Evolutionary conservation across 371 early-diverging fungal genomes (phyloP).

Genomic region (Lichtheimia ramosa): DNA sequence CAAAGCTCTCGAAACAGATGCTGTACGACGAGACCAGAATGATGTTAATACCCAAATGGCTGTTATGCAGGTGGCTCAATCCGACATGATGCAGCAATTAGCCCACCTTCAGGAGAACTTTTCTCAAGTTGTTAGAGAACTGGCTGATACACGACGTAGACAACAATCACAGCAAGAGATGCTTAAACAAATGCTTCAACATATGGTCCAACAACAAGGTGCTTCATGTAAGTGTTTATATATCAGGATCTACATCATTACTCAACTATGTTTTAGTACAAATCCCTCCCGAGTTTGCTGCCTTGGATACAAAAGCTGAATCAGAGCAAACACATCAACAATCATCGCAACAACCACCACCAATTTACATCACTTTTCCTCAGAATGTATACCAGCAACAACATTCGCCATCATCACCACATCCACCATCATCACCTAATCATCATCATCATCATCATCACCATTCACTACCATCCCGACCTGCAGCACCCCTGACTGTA

Average conservation of each 20-base stretch:
- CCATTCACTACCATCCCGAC: slow-evolving; percentile 7
- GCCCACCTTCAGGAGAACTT: slow-evolving; percentile 71
- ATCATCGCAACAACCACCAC: slow-evolving; percentile 40
- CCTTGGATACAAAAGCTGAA: slow-evolving; percentile 15
- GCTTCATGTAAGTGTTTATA: slow-evolving; percentile 15
- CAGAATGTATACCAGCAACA: slow-evolving; percentile 20
- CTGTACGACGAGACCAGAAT: slow-evolving; percentile 68
- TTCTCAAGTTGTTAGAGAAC: slow-evolving; percentile 65
- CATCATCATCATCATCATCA: slow-evolving; percentile 3
- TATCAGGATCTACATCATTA: neutral
- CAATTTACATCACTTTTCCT: slow-evolving; percentile 61
- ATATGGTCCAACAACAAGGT: slow-evolving; percentile 47
- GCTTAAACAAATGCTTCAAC: slow-evolving; percentile 56
- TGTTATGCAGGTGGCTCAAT: slow-evolving; percentile 72
- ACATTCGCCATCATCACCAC: slow-evolving; percentile 13
- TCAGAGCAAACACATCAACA: slow-evolving; percentile 11
- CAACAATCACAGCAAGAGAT: slow-evolving; percentile 60
- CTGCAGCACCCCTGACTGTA: slow-evolving; percentile 12
- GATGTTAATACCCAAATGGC: slow-evolving; percentile 73
- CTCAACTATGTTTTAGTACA: slow-evolving; percentile 9
- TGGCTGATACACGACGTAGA: slow-evolving; percentile 58
- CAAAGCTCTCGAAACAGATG: slow-evolving; percentile 78
- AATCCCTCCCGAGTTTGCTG: slow-evolving; percentile 41
- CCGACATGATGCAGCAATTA: slow-evolving; percentile 75
- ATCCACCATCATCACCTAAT: slow-evolving; percentile 4